These are phyloP conservation scores for Eleusine indica DNA, from an alignment of 176 grass and related monocot species.

Conservation along the genomic window DNA sequence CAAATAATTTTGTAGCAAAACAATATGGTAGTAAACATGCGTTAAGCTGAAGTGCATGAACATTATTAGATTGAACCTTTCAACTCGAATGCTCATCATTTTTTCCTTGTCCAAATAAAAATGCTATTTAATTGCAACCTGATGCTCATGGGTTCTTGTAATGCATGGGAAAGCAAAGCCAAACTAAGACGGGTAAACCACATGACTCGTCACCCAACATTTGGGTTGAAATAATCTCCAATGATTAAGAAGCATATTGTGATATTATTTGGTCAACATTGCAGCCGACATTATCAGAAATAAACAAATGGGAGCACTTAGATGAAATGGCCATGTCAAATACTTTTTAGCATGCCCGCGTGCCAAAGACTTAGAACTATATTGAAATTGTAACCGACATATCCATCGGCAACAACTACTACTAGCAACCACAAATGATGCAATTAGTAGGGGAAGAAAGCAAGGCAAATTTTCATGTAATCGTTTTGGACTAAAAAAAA, in stretches of 20 bases:
- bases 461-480: not conserved
- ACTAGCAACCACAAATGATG: not conserved
- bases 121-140: not conserved
- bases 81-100: not conserved
- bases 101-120: not conserved
- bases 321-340: constrained; percentile 41
- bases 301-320: constrained; percentile 27
- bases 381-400: not conserved
- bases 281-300: constrained; percentile 14
- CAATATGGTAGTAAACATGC: not conserved
- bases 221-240: constrained; percentile 25
- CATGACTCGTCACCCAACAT: constrained; percentile 41
- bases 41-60: not conserved
- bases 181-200: not conserved
- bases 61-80: not conserved
- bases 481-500: not conserved
- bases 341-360: constrained; percentile 22
- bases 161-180: not conserved
- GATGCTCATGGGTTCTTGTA: not conserved
- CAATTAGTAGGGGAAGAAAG: not conserved
- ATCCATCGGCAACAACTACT: constrained; percentile 5
- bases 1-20: not conserved
- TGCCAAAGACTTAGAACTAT: not conserved
- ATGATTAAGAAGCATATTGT: constrained; percentile 30
- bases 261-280: constrained; percentile 46